These are phyloP conservation scores for Acrocalymma vagum DNA, from an alignment of 2,329 filamentous ascomycete species.

Conservation along the genomic window DNA sequence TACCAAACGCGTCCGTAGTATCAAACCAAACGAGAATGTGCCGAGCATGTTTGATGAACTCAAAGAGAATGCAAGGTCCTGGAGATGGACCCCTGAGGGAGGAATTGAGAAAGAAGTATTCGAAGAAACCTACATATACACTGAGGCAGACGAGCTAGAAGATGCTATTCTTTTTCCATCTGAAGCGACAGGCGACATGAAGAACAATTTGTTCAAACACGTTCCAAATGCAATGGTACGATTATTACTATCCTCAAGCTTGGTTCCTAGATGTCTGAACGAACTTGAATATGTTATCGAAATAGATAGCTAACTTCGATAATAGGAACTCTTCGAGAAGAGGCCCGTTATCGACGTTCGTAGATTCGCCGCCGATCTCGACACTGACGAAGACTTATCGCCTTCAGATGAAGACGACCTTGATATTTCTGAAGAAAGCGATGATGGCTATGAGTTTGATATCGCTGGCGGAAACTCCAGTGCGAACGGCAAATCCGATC, in stretches of 20 bases:
- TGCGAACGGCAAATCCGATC: constrained; percentile 5
- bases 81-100: constrained; percentile 12
- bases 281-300: constrained; percentile 30
- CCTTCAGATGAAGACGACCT: constrained; percentile 16
- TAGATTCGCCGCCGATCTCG: constrained; percentile 25
- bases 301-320: constrained; percentile 36
- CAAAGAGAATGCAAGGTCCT: constrained; percentile 21
- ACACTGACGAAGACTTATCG: constrained; percentile 25
- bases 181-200: constrained; percentile 29
- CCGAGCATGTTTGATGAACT: constrained; percentile 46
- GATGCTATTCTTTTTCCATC: constrained; percentile 53
- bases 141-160: constrained; percentile 51
- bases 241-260: constrained; percentile 19
- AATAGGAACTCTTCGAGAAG: constrained; percentile 32
- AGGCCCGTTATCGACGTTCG: constrained; percentile 16
- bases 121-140: constrained; percentile 40
- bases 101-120: constrained; percentile 26
- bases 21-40: constrained; percentile 44
- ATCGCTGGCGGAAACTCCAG: too few species aligned
- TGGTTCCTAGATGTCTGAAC: constrained; percentile 20
- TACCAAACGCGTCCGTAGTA: constrained; percentile 45
- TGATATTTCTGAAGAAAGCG: constrained; percentile 5
- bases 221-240: constrained; percentile 27
- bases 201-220: constrained; percentile 25
- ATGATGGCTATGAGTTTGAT: constrained; percentile 16